These are phyloP conservation scores for Epichloe festucae DNA, from an alignment of 2,329 filamentous ascomycete species.

Conservation along the genomic window DNA sequence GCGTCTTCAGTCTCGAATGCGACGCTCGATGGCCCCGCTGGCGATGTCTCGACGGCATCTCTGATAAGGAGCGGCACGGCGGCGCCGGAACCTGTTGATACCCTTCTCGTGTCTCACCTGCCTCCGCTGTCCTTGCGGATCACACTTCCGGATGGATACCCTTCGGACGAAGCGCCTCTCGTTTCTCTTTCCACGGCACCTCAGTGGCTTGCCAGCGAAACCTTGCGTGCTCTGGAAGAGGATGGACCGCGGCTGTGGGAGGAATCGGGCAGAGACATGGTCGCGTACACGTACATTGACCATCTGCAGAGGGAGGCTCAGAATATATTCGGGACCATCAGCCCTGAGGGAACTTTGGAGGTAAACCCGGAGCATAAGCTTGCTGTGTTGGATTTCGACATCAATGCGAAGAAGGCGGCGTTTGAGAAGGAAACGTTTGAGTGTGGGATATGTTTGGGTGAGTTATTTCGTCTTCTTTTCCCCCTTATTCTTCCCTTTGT, in stretches of 20 bases:
- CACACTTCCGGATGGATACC: constrained; percentile 44
- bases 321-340: constrained; percentile 45
- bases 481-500: background rate
- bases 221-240: constrained; percentile 35
- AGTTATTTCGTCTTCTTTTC: constrained; percentile 6
- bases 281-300: constrained; percentile 52
- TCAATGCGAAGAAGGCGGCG: constrained; percentile 54
- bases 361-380: constrained; percentile 49
- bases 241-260: constrained; percentile 46
- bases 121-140: constrained; percentile 44
- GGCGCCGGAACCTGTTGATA: constrained; percentile 22
- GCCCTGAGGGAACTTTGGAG: constrained; percentile 33
- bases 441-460: constrained; percentile 70
- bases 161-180: constrained; percentile 35
- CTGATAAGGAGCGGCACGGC: background rate
- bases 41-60: background rate
- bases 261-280: constrained; percentile 44
- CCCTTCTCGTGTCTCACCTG: constrained; percentile 41
- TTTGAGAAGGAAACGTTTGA: constrained; percentile 81
- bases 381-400: constrained; percentile 65
- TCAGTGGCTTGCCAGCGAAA: constrained; percentile 40
- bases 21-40: background rate
- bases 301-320: constrained; percentile 48
- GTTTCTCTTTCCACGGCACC: constrained; percentile 40
- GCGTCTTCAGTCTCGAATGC: constrained; percentile 18